phyloP scores from a whole-genome alignment of 352 stramenopile genomes.

The Plasmopara viticola region DNA sequence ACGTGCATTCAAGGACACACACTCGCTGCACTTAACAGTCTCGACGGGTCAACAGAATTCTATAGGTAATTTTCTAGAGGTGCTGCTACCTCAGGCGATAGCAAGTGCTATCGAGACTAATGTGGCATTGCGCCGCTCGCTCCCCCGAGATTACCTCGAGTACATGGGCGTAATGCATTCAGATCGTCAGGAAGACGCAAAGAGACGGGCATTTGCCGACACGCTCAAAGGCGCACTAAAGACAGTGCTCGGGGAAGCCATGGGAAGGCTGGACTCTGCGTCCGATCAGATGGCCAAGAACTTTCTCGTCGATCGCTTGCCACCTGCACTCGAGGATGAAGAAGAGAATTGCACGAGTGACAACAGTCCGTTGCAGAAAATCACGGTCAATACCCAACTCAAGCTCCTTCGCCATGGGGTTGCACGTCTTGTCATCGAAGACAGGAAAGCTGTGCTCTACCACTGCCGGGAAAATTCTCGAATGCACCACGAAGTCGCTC shows the following conservation, averaged over 20 bases:
- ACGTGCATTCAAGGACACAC: constrained; percentile 37
- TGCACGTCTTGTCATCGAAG: constrained; percentile 66
- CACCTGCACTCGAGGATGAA: constrained; percentile 60
- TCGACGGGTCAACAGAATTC: constrained; percentile 85
- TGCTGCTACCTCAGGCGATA: constrained; percentile 56
- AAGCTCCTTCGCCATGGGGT: constrained; percentile 65
- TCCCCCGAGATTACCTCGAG: constrained; percentile 81
- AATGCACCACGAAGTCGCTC: constrained; percentile 60
- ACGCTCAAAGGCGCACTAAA: constrained; percentile 57
- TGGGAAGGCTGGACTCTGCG: constrained; percentile 65
- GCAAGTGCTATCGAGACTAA: constrained; percentile 50
- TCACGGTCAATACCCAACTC: constrained; percentile 72
- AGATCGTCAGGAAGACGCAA: constrained; percentile 43
- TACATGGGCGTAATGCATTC: constrained; percentile 89
- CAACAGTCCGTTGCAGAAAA: constrained; percentile 70
- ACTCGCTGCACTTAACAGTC: constrained; percentile 88
- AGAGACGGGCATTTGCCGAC: constrained; percentile 41
- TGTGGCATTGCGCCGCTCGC: constrained; percentile 54
- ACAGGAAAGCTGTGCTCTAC: constrained; percentile 70
- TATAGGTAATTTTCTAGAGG: constrained; percentile 68
- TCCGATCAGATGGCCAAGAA: constrained; percentile 81
- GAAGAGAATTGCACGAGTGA: constrained; percentile 79
- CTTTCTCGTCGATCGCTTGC: constrained; percentile 75
- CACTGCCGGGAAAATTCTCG: constrained; percentile 78
- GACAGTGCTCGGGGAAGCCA: constrained; percentile 49